Evolutionary conservation across 2,329 filamentous ascomycete genomes (phyloP).

Genomic region (Fusarium buharicum): DNA sequence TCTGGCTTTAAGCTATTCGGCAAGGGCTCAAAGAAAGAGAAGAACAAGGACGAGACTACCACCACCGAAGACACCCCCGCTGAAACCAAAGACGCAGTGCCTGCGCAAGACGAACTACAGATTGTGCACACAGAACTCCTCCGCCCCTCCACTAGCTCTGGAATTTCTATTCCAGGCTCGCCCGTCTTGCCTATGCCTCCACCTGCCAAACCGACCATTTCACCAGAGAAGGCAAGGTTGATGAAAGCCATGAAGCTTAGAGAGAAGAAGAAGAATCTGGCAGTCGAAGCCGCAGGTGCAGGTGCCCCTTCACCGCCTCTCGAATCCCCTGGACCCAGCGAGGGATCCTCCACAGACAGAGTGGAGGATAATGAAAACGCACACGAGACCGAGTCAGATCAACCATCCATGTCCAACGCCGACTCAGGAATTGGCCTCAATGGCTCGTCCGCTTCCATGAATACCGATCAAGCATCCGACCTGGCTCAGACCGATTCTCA

Average conservation of each 20-base stretch:
- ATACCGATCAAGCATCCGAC: slow-evolving; percentile 59
- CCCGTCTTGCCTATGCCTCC: slow-evolving; percentile 54
- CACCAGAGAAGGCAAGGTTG: slow-evolving; percentile 88
- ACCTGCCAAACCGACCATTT: slow-evolving; percentile 66
- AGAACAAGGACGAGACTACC: slow-evolving; percentile 43
- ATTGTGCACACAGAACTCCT: slow-evolving; percentile 38
- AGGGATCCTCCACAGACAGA: slow-evolving; percentile 39
- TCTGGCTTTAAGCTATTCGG: slow-evolving; percentile 78
- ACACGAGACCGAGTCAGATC: slow-evolving; percentile 38
- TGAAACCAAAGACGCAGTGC: slow-evolving; percentile 52
- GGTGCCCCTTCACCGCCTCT: slow-evolving; percentile 33
- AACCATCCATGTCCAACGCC: slow-evolving; percentile 55
- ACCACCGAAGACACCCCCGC: slow-evolving; percentile 51
- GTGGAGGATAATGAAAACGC: slow-evolving; percentile 36
- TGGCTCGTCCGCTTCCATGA: slow-evolving; percentile 52
- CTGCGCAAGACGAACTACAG: slow-evolving; percentile 48
- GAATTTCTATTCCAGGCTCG: slow-evolving; percentile 55
- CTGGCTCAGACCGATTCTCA: slow-evolving; percentile 66
- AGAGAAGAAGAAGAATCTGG: slow-evolving; percentile 68
- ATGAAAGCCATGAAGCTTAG: slow-evolving; percentile 94
- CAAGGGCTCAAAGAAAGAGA: slow-evolving; percentile 64
- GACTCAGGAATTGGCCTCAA: slow-evolving; percentile 68
- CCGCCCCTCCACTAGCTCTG: slow-evolving; percentile 59
- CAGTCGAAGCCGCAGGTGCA: slow-evolving; percentile 41
- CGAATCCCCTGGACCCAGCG: slow-evolving; percentile 32